These are phyloP conservation scores for Furcasterigmium sp. DNA, from an alignment of 2,329 filamentous ascomycete species.

Conservation along the genomic window DNA sequence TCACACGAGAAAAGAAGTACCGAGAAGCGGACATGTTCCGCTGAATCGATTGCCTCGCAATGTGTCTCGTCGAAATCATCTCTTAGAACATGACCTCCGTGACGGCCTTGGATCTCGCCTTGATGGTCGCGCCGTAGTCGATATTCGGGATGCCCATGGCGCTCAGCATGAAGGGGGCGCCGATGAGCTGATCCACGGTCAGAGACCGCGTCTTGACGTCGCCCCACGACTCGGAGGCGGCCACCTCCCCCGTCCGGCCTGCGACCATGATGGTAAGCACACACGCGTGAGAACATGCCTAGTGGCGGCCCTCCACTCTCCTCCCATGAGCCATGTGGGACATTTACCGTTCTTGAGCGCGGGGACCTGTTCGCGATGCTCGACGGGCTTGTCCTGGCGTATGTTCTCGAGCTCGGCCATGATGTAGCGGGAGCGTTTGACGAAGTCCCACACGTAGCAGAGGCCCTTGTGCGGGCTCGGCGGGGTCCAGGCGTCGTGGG, in stretches of 20 bases:
- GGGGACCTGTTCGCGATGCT: constrained; percentile 28
- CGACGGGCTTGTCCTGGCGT: constrained; percentile 22
- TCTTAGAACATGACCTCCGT: constrained; percentile 3
- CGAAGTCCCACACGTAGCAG: constrained; percentile 35
- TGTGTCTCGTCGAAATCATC: constrained; percentile 12
- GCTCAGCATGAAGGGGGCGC: constrained; percentile 15
- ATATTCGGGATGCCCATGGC: constrained; percentile 24
- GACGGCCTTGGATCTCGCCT: constrained; percentile 19
- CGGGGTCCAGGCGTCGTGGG: constrained; percentile 20
- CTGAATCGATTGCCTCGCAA: no score
- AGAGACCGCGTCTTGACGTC: no score
- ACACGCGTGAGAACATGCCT: no score
- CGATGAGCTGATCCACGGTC: no score
- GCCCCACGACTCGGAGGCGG: no score
- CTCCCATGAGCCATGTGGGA: no score
- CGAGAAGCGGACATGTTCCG: no score
- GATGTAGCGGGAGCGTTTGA: constrained; percentile 33
- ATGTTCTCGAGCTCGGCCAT: constrained; percentile 34
- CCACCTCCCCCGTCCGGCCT: no score
- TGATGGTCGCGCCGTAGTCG: constrained; percentile 22
- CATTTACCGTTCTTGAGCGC: constrained; percentile 20
- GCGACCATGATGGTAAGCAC: no score
- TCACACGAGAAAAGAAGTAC: no score
- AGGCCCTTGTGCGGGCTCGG: constrained; percentile 24
- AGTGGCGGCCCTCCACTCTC: no score